phyloP scores from a whole-genome alignment of 2,329 filamentous ascomycete species.

The Purpureocillium lavendulum region DNA sequence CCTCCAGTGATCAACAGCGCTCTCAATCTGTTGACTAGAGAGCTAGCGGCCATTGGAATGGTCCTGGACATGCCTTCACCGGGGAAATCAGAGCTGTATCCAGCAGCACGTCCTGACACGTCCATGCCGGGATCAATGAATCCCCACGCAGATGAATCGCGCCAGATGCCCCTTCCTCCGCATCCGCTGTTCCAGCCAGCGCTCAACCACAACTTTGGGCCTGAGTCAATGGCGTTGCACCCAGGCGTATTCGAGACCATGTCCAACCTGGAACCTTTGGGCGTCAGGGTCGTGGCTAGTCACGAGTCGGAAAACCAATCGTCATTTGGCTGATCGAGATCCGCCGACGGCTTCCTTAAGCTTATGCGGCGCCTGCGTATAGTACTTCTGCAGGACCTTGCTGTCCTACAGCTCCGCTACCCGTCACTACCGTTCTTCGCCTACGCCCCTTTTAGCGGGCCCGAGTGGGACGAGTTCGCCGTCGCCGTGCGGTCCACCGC shows the following conservation, averaged over 20 bases:
- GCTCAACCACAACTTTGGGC: conserved; percentile 22
- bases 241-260: conserved; percentile 28
- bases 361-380: no score
- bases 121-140: conserved; percentile 3
- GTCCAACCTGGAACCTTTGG: conserved; percentile 28
- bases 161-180: conserved; percentile 11
- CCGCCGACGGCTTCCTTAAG: no score
- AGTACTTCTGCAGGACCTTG: no score
- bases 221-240: conserved; percentile 24
- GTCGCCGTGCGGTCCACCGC: no score
- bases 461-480: no score
- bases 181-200: conserved; percentile 24
- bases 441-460: no score
- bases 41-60: conserved; percentile 24
- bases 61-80: conserved; percentile 10
- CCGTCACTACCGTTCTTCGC: no score
- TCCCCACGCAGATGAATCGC: conserved; percentile 5
- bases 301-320: conserved; percentile 16
- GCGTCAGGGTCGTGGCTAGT: conserved; percentile 27
- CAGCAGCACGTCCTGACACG: conserved; percentile 6
- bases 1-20: conserved; percentile 43
- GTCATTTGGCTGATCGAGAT: conserved; percentile 8
- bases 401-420: no score
- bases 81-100: conserved; percentile 6
- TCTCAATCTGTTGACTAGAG: conserved; percentile 38